phyloP scores from a whole-genome alignment of 495 filamentous ascomycete genomes.

The Neurospora hispaniola region DNA sequence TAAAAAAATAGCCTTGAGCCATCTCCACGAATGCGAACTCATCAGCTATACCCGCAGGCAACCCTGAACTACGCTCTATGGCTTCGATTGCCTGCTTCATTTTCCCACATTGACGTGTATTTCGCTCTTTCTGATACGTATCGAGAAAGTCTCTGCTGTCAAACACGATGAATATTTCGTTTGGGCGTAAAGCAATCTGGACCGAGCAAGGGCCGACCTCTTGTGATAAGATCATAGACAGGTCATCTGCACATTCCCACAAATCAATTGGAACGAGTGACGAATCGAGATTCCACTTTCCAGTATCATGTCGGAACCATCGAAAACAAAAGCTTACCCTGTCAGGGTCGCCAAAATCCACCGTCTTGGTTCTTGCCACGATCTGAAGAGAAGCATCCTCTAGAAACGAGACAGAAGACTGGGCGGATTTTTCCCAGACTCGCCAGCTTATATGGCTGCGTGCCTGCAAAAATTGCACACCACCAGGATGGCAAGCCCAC shows the following conservation, averaged over 20 bases:
- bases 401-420: not conserved
- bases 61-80: no score
- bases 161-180: accelerated
- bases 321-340: not conserved
- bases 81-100: no score
- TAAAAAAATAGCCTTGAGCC: no score
- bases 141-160: not conserved
- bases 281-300: no score
- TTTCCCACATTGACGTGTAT: not conserved
- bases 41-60: not conserved
- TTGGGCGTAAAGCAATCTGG: not conserved
- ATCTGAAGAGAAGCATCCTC: not conserved
- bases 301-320: no score
- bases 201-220: not conserved
- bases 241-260: no score
- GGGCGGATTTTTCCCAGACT: not conserved
- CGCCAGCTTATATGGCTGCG: no score
- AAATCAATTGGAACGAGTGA: no score
- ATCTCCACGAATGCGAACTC: not conserved
- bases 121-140: not conserved
- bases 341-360: not conserved
- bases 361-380: not conserved
- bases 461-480: not conserved
- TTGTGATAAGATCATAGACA: no score
- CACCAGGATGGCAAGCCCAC: not conserved